These are phyloP conservation scores for Evernia prunastri DNA, from an alignment of 495 filamentous ascomycete species.

Conservation along the genomic window DNA sequence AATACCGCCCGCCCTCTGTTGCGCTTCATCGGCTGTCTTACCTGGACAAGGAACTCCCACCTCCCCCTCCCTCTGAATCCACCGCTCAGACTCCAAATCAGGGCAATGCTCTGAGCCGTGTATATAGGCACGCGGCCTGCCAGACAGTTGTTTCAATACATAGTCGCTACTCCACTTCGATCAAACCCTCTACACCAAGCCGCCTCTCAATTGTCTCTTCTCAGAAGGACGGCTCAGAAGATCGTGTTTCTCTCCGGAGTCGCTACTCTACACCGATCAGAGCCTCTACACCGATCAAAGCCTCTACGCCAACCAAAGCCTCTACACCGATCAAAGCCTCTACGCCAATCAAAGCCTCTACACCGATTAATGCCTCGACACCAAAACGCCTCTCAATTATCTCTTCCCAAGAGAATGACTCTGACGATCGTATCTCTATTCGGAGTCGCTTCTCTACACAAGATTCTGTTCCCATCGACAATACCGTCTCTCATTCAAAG, in stretches of 20 bases:
- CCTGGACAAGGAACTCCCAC: background rate
- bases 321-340: too few species aligned
- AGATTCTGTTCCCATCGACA: background rate
- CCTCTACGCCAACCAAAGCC: too few species aligned
- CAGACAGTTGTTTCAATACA: background rate
- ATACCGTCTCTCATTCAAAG: background rate
- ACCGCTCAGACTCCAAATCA: background rate
- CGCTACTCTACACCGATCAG: background rate
- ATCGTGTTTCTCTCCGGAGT: background rate
- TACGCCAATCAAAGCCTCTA: too few species aligned
- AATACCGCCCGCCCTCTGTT: background rate
- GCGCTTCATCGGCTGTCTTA: background rate
- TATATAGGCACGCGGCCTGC: background rate
- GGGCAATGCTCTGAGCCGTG: background rate
- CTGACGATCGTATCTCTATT: background rate
- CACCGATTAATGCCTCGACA: background rate
- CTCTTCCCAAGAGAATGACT: background rate
- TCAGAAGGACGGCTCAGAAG: background rate
- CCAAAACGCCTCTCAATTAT: background rate
- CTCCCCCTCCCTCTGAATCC: background rate
- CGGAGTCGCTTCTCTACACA: background rate
- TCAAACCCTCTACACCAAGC: background rate
- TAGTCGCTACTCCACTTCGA: background rate
- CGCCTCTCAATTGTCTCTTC: background rate
- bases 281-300: too few species aligned